Base-by-base conservation (phyloP, 352 stramenopile genomes). In the Phytophthora cryptogea region DNA sequence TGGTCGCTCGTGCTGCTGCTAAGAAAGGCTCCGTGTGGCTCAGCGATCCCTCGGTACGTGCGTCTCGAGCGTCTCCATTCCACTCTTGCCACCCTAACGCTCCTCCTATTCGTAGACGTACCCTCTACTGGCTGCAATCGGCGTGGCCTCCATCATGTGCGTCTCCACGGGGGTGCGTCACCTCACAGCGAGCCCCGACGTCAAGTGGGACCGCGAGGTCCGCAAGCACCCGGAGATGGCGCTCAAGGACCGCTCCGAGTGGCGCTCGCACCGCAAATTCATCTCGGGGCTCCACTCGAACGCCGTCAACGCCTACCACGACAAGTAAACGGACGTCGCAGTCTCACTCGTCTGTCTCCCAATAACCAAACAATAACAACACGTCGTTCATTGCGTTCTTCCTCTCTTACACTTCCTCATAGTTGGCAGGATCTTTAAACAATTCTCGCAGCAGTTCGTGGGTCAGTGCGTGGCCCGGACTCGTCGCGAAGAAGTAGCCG, bases 401-500 rank as follows among this genome's bases (percentile, higher is more conserved):
- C n/a, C 6, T 54, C 7, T 35, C 16, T 70, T 55, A 64, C 30
- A 72, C 41, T 59, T 80, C 53, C 1, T 70, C 58, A 54, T 80
- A 89, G 49, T 88, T 91, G 20, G 35, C 16, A 16, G 50, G 32
- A 41, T 88, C 70, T 16, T 54, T 65, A 14, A 86, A 76, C 9
- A 90, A 58, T 26, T 76, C 69, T 16, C 70, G 66, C 32, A 92
- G 63, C 30, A 92, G 45, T 1, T 72, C 64, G 40, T 92, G 80
- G 2, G 76, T 92, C 28, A 92, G 53, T 0, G 76, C 76, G 46
- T 91, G 82, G 5, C 82, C 82, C 9, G 82, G 82, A 53, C 76
- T 86, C 30, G 81, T 89, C 6, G 77, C 72, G 37, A 88, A 72
- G 48, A 89, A 92, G 51, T 83, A 84, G 16, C 78, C 80, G 48